phyloP scores from a whole-genome alignment of 768 basidiomycete genomes.

The Kwoniella pini region DNA sequence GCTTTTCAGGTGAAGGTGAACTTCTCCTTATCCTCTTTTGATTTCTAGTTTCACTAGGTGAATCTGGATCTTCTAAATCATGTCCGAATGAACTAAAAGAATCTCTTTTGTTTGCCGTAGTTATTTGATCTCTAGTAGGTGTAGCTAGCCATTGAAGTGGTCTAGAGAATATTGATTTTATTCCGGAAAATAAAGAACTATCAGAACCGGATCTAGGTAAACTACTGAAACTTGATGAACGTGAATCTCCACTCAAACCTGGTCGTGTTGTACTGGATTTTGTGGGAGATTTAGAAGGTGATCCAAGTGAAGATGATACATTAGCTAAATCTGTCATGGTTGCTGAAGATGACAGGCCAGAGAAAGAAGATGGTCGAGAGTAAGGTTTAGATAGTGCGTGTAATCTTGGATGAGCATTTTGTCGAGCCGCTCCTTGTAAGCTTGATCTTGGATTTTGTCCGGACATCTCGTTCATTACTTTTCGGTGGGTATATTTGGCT shows the following conservation, averaged over 20 bases:
- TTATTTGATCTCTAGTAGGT: background rate
- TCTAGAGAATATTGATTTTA: slow-evolving; percentile 25
- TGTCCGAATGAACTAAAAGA: slow-evolving; percentile 18
- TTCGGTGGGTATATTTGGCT: too few species aligned
- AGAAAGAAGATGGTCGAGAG: slow-evolving; percentile 21
- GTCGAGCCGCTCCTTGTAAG: slow-evolving; percentile 16
- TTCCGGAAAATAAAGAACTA: slow-evolving; percentile 18
- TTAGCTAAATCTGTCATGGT: slow-evolving; percentile 15
- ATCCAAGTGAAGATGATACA: background rate
- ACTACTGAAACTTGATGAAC: slow-evolving; percentile 17
- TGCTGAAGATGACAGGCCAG: slow-evolving; percentile 10
- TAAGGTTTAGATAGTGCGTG: slow-evolving; percentile 28
- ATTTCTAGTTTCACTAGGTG: slow-evolving; percentile 10
- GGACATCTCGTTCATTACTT: background rate
- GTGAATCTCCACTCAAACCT: background rate
- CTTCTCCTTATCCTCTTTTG: slow-evolving; percentile 16
- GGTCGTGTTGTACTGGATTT: slow-evolving; percentile 14
- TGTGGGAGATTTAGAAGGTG: slow-evolving; percentile 16
- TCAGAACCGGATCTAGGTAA: slow-evolving; percentile 26
- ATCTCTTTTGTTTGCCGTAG: slow-evolving; percentile 10
- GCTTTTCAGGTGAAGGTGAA: slow-evolving; percentile 20
- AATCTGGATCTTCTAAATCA: slow-evolving; percentile 26
- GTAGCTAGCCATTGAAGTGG: slow-evolving; percentile 28
- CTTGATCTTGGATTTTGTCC: slow-evolving; percentile 1
- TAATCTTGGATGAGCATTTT: slow-evolving; percentile 25